phyloP scores from a whole-genome alignment of 2,329 filamentous ascomycete genomes.

The Mycosphaerella sp. region DNA sequence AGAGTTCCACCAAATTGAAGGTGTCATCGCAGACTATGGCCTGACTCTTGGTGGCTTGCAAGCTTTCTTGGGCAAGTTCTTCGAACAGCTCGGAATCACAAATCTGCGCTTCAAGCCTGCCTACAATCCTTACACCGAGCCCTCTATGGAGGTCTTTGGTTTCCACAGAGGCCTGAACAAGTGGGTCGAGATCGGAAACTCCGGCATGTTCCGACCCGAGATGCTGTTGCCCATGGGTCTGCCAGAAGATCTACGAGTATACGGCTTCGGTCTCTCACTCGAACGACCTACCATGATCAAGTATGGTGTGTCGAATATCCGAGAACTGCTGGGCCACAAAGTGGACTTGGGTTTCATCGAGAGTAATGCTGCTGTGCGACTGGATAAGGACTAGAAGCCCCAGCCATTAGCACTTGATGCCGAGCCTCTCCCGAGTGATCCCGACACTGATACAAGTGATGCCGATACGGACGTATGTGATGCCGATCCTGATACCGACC shows the following conservation, averaged over 20 bases:
- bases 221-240: slow-evolving; percentile 95
- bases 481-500: not conserved
- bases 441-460: not conserved
- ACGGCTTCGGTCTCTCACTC: slow-evolving; percentile 85
- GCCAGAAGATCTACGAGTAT: slow-evolving; percentile 84
- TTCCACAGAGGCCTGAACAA: slow-evolving; percentile 85
- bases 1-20: slow-evolving; percentile 98
- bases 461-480: not conserved
- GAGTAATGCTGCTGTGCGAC: slow-evolving; percentile 79
- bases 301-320: slow-evolving; percentile 72
- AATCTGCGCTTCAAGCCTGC: slow-evolving; percentile 92
- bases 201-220: slow-evolving; percentile 96
- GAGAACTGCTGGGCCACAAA: slow-evolving; percentile 89
- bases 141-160: slow-evolving; percentile 96
- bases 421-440: not conserved
- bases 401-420: not conserved
- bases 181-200: slow-evolving; percentile 96
- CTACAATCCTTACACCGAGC: slow-evolving; percentile 93
- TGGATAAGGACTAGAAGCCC: slow-evolving; percentile 61
- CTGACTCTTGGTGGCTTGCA: slow-evolving; percentile 89
- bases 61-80: slow-evolving; percentile 93
- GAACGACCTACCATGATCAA: slow-evolving; percentile 99
- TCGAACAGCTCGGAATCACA: slow-evolving; percentile 87
- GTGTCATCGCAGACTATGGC: slow-evolving; percentile 94
- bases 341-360: slow-evolving; percentile 91